Base-by-base conservation (phyloP, 1,284 basidiomycete genomes). In the Mycena citricolor region DNA sequence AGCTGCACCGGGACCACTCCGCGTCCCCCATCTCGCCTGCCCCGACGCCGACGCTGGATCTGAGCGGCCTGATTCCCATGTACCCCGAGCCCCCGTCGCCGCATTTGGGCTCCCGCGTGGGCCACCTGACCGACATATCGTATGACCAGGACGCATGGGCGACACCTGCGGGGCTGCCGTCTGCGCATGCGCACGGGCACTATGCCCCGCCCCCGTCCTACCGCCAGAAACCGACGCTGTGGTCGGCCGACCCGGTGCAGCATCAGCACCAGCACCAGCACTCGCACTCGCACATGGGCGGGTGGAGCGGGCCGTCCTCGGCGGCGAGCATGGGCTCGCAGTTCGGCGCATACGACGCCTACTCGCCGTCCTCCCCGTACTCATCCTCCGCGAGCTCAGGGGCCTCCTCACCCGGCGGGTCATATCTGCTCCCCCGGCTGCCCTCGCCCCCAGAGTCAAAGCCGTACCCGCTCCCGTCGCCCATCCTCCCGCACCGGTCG, bases 51-150 rank as follows among this genome's bases (percentile, higher is more conserved):
- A 25, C 35, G 10, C 39, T 49, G 16, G 42, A 49, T 25, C 38
- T 49, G 20, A 29, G 39, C 21, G 33, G 42, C 8, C 42, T 49
- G 3, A 49, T 49, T 21, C 47, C 47, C 1, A 49, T 49, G 47
- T 49, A 40, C 32, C 23, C 12, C 0, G 42, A 44, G 24, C 23
- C 26, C 26, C 26, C 32, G 4, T n/a, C n/a, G n/a, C n/a, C n/a
- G n/a, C n/a, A n/a, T n/a, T n/a, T n/a, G 16, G 25, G 33, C 16
- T 43, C 47, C 14, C 47, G 42, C 12, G n/a, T n/a, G n/a, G 21
- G 35, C 22, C 47, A 44, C n/a, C n/a, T 39, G 11, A 17, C 38
- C 5, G 36, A 48, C 24, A 33, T 44, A 11, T 39, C 47, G 1
- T 19, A 24, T 2, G 20, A 19, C 35, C 22, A n/a, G 20, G 42